These are phyloP conservation scores for Aureobasidium sp. DNA, from an alignment of 2,329 filamentous ascomycete genomes.

Conservation along the genomic window DNA sequence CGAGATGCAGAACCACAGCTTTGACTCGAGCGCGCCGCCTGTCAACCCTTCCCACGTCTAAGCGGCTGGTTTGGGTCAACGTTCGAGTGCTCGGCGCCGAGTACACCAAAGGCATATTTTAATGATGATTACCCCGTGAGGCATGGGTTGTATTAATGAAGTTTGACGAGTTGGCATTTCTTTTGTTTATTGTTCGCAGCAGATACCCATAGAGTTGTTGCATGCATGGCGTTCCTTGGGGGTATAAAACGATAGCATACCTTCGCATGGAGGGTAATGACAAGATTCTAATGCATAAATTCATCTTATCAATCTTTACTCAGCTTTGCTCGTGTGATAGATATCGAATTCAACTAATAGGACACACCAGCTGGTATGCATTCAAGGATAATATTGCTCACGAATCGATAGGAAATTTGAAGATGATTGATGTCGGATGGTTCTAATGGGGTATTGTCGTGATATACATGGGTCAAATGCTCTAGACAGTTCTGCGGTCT, in stretches of 20 bases:
- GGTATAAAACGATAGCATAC: background rate
- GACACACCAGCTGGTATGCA: background rate
- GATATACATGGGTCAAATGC: background rate
- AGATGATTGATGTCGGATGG: background rate
- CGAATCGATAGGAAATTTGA: background rate
- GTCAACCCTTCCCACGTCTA: slow-evolving; percentile 2
- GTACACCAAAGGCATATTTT: background rate
- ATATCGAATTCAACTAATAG: background rate
- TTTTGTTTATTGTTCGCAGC: slow-evolving; percentile 7
- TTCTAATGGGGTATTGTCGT: slow-evolving; percentile 28
- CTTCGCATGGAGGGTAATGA: background rate
- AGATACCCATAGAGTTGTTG: slow-evolving; percentile 10
- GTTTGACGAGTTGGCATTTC: background rate
- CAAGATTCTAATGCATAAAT: background rate
- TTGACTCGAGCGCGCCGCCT: background rate
- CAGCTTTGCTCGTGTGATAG: background rate
- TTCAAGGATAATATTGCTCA: background rate
- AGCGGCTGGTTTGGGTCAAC: background rate
- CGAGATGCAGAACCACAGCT: background rate
- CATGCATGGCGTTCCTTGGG: slow-evolving; percentile 2
- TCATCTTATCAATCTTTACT: background rate
- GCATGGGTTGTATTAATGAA: background rate
- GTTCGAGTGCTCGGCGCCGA: background rate
- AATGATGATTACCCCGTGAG: background rate
- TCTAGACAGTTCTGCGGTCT: slow-evolving; percentile 81